Base-by-base conservation (phyloP, 148 eudicot genomes). In the Rhododendron simsii region DNA sequence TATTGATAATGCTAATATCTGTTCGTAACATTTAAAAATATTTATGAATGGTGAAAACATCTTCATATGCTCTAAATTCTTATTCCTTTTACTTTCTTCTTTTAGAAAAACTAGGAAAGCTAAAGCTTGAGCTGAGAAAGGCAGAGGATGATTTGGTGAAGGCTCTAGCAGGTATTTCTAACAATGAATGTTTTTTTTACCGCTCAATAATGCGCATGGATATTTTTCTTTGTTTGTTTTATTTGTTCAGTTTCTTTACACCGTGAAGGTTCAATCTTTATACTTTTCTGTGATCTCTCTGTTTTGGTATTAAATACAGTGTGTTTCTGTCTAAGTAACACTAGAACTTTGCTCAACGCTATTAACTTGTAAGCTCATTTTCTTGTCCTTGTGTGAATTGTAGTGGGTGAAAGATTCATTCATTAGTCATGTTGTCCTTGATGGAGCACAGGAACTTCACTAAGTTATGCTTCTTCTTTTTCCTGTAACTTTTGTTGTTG, bases 61-160 rank as follows among this genome's bases (percentile, higher is more conserved):
- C n/a, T 85, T 26, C 28, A 41, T 16, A n/a, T 83, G 45, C 63
- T 41, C 75, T 30, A 18, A 73, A 18, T 28, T 55, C 10, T 20
- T 55, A 1, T 9, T 57, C 33, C 41, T 15, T 20, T 26, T 75
- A 44, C 15, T 33, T 55, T 28, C 21, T n/a, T 61, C 71, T 7
- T 82, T 83, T 88, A 96, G 99, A 45, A 7, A 92, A 91, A 83
- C 80, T 95, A 78, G 93, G 93, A 73, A 87, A 91, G 90, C 92
- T 96, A 78, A 96, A 96, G 90, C 91, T 92, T 51, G 93, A 94
- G 89, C 84, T 95, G 81, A 90, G 96, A 85, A 93, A 91, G 73
- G 90, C 88, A 39, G 98, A 95, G 87, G 99, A 92, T 89, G 90
- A 91, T 79, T 85, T 95, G 87, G 96, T 95, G 86, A 93, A 91